Base-by-base conservation (phyloP, 2,329 filamentous ascomycete species). In the Didymella pinodella region DNA sequence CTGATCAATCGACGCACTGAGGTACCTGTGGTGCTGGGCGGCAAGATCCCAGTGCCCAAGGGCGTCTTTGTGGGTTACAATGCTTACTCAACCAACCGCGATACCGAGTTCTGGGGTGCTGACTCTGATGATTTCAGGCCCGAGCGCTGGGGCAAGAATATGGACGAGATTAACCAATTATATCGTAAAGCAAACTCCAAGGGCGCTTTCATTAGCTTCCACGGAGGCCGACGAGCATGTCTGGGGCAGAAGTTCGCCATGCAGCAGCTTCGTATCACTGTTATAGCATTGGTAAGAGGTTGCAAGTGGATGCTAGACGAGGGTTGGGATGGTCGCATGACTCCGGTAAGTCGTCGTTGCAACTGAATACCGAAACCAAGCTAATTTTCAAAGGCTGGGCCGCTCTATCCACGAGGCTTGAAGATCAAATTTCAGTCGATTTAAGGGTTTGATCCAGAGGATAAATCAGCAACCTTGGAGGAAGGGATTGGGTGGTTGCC, bases 1-100 rank as follows among this genome's bases (percentile, higher is more conserved):
- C 73, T 84, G 41, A 79, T 84, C 62, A 84, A 84, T 53, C 77
- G 81, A 6, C 51, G 66, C 26, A 75, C 76, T 4, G 77, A 76
- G 0, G 61, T 64, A 2, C 65, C 76, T 0, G 69, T 74, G 12
- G 59, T 45, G 0, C 63, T 74, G 3, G 68, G 70, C 40, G 62
- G 59, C 31, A 54, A 61, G 3, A 65, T 73, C 18, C 45, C 60
- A 1, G 47, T 74, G 14, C 67, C 69, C 2, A 59, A 52, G 1
- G 68, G 67, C 22, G 65, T 66, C 2, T 74, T 71, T 36, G 12
- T 69, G 14, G 71, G 71, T 8, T 74, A 72, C 57, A 72, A 73
- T 45, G 68, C 63, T 11, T 72, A 72, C 53, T 65, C 65, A 3
- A 72, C 68, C 1, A 71, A 72, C 18, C 64, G 67, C 29, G 64